Evolutionary conservation across 2,329 filamentous ascomycete genomes (phyloP), one percentile per base, ranked within the genome.

Genomic region (Stachybotrys echinatus): DNA sequence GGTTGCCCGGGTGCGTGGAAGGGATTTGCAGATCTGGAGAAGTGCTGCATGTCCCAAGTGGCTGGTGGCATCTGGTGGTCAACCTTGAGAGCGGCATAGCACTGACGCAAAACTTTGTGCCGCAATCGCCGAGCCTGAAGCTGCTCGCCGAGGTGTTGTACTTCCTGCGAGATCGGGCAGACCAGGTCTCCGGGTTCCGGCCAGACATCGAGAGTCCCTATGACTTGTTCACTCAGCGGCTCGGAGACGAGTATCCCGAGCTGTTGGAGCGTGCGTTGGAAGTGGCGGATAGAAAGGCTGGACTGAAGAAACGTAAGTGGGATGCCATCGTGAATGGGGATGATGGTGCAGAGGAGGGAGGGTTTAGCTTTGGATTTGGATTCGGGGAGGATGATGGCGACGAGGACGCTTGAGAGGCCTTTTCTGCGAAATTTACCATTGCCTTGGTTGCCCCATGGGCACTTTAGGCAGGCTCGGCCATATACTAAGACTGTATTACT

Each of bases 21-120:
- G 92, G 90, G 0, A 84, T 97, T 23, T 97, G 92, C 64, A 70
- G 74, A 14, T 81, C 84, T 40, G 92, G 92, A 2, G 94, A 97
- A 67, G 85, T 97, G 17, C 70, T 97, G 46, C 89, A 96, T 64
- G 92, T 97, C 6, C 92, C 94, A 0, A 91, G 87, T 47, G 92
- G 92, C 6, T 97, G 92, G 92, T 97, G 94, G 85, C 92, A 97
- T 74, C 74, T 97, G 27, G 94, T 97, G 10, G 85, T 97, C 43
- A 97, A 97, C 62, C 73, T 96, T 2, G 87, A 91, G 58, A 78
- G 82, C 12, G 87, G 88, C 42, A 88, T 97, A 55, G 94, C 92
- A 4, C 78, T 97, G 55, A 97, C 92, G 7, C 92, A 97, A 65
- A 97, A 97, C 65, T 96, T 97, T 63, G 89, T 97, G 12, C 92